Percentiles rank a stretch among this genome's conserved stretches.
These are phyloP conservation scores for Marsdenia floribunda DNA, from an alignment of 257 asterid species.

Conservation along the genomic window DNA sequence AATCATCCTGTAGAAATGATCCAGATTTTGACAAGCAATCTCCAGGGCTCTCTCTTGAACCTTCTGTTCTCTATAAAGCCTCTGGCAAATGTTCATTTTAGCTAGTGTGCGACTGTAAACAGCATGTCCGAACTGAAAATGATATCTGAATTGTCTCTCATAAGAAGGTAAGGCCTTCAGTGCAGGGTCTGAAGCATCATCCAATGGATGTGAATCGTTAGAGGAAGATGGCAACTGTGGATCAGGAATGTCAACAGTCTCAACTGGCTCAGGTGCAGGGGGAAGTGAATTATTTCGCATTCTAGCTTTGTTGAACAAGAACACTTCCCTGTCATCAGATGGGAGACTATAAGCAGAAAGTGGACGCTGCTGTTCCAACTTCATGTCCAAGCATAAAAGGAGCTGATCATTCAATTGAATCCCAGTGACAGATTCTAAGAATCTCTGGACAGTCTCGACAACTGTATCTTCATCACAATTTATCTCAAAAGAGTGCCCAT, in stretches of 20 bases:
- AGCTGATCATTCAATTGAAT: conserved; percentile 71
- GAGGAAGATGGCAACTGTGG: conserved; percentile 52
- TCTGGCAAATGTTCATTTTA: conserved; percentile 50
- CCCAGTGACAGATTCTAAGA: conserved; percentile 52
- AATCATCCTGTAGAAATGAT: conserved; percentile 74
- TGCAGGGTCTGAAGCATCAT: conserved; percentile 91
- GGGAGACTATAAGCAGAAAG: conserved; percentile 79
- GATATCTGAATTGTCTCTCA: conserved; percentile 88
- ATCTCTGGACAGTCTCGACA: conserved; percentile 74
- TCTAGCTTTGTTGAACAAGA: conserved; percentile 70
- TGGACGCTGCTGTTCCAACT: conserved; percentile 59
- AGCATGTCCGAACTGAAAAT: conserved; percentile 73
- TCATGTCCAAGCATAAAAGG: conserved; percentile 82
- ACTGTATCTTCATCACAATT: conserved; percentile 63
- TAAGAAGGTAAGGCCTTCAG: conserved; percentile 81
- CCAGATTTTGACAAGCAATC: conserved; percentile 81
- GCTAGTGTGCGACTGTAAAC: conserved; percentile 59
- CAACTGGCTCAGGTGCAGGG: conserved; percentile 59
- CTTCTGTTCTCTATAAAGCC: conserved; percentile 70
- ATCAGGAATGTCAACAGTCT: conserved; percentile 52
- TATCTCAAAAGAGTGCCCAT: conserved; percentile 72
- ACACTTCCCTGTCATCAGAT: conserved; percentile 62
- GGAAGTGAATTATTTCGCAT: conserved; percentile 66
- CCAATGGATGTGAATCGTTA: conserved; percentile 62
- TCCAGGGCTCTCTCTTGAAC: conserved; percentile 94